These are phyloP conservation scores for Erysimum cheiri DNA, from an alignment of 441 rosid genomes.

Conservation along the genomic window DNA sequence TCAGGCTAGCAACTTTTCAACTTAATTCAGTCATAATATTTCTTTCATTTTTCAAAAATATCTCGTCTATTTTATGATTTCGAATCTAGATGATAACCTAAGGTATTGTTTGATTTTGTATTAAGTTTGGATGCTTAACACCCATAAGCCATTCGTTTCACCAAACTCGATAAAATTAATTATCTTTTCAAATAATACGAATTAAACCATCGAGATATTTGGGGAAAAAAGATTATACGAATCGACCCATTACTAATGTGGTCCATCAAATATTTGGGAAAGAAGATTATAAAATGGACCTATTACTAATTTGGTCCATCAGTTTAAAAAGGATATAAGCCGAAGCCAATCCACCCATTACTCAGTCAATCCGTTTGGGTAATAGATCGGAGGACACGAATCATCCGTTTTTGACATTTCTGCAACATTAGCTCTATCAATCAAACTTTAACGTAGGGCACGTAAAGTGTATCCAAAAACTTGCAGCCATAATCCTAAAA, in stretches of 20 bases:
- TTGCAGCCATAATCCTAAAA: neutral
- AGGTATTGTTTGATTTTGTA: neutral
- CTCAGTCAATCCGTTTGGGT: no score
- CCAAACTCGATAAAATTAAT: neutral
- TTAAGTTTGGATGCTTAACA: slow-evolving; percentile 4
- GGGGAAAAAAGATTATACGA: no score
- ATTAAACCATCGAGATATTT: neutral
- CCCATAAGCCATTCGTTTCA: slow-evolving; percentile 11
- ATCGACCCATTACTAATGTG: neutral
- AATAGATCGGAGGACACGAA: neutral
- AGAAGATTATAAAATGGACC: no score
- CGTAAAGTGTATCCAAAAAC: no score
- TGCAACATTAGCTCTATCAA: neutral
- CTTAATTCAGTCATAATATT: no score
- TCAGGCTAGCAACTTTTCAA: no score
- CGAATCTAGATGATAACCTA: neutral
- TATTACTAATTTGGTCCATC: neutral
- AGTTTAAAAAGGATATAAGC: no score
- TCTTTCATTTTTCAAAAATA: neutral
- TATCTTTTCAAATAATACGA: neutral
- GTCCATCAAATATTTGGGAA: neutral
- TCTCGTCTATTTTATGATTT: neutral
- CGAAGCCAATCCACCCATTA: no score
- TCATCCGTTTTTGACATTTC: neutral
- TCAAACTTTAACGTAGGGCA: neutral